Conservation (phyloP, 345 rosid genomes). For the Cochlearia excelsa region DNA sequence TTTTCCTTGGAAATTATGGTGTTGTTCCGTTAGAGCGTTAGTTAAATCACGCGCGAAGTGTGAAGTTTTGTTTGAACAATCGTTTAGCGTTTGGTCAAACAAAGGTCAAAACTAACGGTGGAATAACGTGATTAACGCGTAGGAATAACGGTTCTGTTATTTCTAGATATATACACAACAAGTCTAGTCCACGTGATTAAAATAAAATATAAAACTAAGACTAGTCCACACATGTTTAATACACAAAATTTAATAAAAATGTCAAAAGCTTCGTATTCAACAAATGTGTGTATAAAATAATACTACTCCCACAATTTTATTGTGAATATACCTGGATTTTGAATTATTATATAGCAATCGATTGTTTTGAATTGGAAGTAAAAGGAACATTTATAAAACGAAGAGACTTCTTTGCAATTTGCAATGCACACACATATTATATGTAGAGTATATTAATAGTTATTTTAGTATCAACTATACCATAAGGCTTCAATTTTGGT, state of each 20-base stretch:
- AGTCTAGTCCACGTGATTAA: slow-evolving; percentile 13
- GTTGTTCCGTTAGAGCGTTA: slow-evolving; percentile 15
- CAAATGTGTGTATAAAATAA: background rate
- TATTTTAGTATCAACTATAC: slow-evolving; percentile 1
- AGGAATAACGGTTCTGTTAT: slow-evolving; percentile 21
- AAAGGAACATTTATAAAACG: background rate
- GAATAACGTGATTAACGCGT: slow-evolving; percentile 1
- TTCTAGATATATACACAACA: background rate
- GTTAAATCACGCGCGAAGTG: slow-evolving; percentile 23
- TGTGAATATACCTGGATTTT: background rate
- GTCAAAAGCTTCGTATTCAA: slow-evolving; percentile 10
- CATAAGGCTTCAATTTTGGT: background rate
- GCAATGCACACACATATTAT: background rate
- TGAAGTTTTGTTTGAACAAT: slow-evolving; percentile 3
- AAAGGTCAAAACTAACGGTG: slow-evolving; percentile 25
- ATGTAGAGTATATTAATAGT: background rate
- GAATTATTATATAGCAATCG: background rate
- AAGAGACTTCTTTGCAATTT: slow-evolving; percentile 9
- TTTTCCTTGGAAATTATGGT: no score
- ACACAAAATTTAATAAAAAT: background rate
- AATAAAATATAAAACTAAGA: background rate
- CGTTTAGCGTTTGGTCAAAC: background rate
- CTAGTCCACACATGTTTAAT: slow-evolving; percentile 20
- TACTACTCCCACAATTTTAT: slow-evolving; percentile 15
- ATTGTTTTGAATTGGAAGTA: background rate